These are phyloP conservation scores for Fusarium humuli DNA, from an alignment of 2,329 filamentous ascomycete species.

Conservation along the genomic window DNA sequence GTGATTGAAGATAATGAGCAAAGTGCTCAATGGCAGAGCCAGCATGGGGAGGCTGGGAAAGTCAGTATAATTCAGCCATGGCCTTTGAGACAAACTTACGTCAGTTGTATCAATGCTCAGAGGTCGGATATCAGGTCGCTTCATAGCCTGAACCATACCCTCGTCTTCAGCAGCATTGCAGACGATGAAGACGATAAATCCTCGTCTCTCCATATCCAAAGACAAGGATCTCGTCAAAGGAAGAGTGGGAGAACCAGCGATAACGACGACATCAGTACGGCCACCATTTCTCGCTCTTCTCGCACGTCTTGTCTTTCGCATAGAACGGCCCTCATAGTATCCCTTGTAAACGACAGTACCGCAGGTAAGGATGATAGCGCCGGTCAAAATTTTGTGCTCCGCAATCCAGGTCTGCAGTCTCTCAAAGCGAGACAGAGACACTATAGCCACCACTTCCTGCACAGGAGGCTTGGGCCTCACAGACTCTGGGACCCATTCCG, in stretches of 20 bases:
- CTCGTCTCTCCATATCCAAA: constrained; percentile 87
- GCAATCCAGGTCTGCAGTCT: constrained; percentile 76
- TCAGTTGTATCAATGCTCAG: constrained; percentile 86
- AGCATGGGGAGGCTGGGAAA: constrained; percentile 72
- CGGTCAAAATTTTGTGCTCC: constrained; percentile 78
- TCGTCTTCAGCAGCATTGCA: constrained; percentile 90
- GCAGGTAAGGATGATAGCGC: constrained; percentile 76
- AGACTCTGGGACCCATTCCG: constrained; percentile 78
- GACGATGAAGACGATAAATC: constrained; percentile 93
- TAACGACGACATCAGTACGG: constrained; percentile 85
- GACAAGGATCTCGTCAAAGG: constrained; percentile 86
- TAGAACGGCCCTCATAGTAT: constrained; percentile 64
- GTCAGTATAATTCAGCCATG: constrained; percentile 14
- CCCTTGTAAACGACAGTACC: constrained; percentile 71
- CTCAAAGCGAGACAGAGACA: constrained; percentile 57
- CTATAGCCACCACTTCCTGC: constrained; percentile 48
- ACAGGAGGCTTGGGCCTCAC: constrained; percentile 69
- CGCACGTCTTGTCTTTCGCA: constrained; percentile 78
- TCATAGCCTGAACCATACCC: constrained; percentile 77
- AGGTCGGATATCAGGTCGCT: constrained; percentile 83
- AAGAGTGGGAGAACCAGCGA: constrained; percentile 88
- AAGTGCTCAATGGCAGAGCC: constrained; percentile 78
- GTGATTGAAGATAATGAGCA: constrained; percentile 75
- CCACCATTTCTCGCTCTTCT: constrained; percentile 84
- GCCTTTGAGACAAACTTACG: constrained; percentile 59